Base-by-base conservation (phyloP, 805 yeast species). In the Schwanniomyces sp. region DNA sequence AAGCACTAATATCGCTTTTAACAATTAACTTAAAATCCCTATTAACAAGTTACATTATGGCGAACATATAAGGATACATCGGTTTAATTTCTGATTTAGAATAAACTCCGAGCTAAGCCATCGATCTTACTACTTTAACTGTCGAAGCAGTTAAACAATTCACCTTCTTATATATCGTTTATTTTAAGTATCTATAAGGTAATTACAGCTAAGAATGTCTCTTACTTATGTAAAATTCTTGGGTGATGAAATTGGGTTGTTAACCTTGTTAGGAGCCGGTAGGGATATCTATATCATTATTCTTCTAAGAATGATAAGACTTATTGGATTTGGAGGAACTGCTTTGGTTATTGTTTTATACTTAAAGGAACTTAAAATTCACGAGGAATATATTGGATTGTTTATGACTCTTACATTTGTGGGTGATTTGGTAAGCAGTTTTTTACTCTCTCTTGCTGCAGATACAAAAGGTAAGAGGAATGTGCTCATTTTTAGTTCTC, bases 381-480 rank as follows among this genome's bases (percentile, higher is more conserved):
- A 60, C 9, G 81, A 77, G 44, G 58, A 63, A n/a, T 46, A 56
- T 40, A 76, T 77, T 11, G 86, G 86, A 1, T 36, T 74, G 12
- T 75, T 79, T 49, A 70, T 80, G 72, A 70, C 84, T 0, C 44
- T 71, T 9, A 76, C 80, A 2, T 66, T 76, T 47, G 51, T 74
- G 10, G 86, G 85, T 2, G 86, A 81, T 57, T 66, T 81, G 40
- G 53, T 76, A 9, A 59, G 74, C n/a, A 74, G 81, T 5, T 78
- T 78, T 44, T 43, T 72, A 12, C 55, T 80, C 37, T 72, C 82
- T 1, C 39, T 78, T 30, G 59, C 69, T 2, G 77, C 81, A 0
- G 85, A 81, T 54, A 51, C 55, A 18, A 50, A 75, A 7, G 85
- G 86, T 2, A 66, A 84, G 28, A 62, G 73, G 29, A 62, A 57